phyloP scores from a whole-genome alignment of 495 filamentous ascomycete species.

The Daldinia loculata region DNA sequence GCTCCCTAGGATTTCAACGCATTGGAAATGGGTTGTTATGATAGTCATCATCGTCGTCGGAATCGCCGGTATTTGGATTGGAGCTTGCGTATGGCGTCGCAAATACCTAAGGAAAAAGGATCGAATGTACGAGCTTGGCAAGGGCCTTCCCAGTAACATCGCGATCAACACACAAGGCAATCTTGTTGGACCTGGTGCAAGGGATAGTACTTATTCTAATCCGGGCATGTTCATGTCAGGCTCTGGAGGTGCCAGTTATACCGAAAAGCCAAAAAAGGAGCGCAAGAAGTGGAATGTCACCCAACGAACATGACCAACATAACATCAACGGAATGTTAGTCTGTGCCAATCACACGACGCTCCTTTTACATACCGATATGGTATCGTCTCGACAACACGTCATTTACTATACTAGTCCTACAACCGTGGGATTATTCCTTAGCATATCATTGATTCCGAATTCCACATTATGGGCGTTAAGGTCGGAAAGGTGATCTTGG shows the following conservation, averaged over 20 bases:
- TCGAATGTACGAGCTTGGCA: constrained; percentile 58
- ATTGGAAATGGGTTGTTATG: constrained; percentile 67
- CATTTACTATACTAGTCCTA: constrained; percentile 9
- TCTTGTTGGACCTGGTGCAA: constrained; percentile 43
- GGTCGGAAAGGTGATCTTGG: constrained; percentile 22
- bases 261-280: constrained; percentile 46
- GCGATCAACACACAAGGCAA: constrained; percentile 47
- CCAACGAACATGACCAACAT: constrained; percentile 46
- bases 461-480: constrained; percentile 35
- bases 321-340: background rate
- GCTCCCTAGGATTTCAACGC: constrained; percentile 54
- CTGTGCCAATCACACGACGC: constrained; percentile 14
- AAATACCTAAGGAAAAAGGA: constrained; percentile 63
- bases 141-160: constrained; percentile 45
- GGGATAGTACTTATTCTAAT: constrained; percentile 39
- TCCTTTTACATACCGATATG: constrained; percentile 14
- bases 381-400: constrained; percentile 2
- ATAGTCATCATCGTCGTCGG: constrained; percentile 61
- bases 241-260: constrained; percentile 29
- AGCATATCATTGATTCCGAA: constrained; percentile 30
- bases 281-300: constrained; percentile 54
- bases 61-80: constrained; percentile 62
- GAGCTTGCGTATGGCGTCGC: constrained; percentile 61
- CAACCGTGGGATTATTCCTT: constrained; percentile 33
- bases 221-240: constrained; percentile 46